Conservation (phyloP, 2,329 filamentous ascomycete species). For the Apiospora kogelbergensis region DNA sequence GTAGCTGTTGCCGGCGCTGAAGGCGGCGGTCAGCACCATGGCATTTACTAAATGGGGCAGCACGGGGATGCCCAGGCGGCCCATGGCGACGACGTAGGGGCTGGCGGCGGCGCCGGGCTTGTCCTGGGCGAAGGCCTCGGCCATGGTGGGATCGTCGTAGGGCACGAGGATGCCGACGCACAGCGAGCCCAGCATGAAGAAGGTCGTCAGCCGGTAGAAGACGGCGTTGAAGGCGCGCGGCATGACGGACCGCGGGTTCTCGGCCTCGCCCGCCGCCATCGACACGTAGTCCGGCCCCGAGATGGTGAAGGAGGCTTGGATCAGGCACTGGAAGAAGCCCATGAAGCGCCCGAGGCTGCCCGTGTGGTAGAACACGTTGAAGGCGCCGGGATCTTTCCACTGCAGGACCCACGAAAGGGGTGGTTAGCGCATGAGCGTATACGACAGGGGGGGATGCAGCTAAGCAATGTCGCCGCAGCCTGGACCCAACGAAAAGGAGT, state of each 20-base stretch:
- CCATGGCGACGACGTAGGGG: slow-evolving; percentile 68
- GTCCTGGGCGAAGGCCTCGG: slow-evolving; percentile 56
- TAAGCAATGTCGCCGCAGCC: background rate
- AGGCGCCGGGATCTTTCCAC: slow-evolving; percentile 68
- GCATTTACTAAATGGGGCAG: slow-evolving; percentile 74
- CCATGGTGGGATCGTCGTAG: slow-evolving; percentile 64
- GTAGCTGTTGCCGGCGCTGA: slow-evolving; percentile 67
- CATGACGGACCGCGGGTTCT: slow-evolving; percentile 68
- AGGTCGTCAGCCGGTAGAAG: slow-evolving; percentile 73
- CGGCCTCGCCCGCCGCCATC: slow-evolving; percentile 66
- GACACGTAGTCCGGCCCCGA: slow-evolving; percentile 61
- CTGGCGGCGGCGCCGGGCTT: slow-evolving; percentile 69
- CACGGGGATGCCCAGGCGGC: slow-evolving; percentile 59
- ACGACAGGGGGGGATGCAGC: background rate
- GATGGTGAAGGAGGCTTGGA: slow-evolving; percentile 67
- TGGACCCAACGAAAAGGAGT: too few relatives aligned
- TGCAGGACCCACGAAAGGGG: slow-evolving; percentile 30
- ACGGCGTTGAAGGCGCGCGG: slow-evolving; percentile 76
- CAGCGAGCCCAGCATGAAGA: slow-evolving; percentile 74
- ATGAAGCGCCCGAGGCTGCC: slow-evolving; percentile 71
- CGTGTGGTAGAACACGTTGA: slow-evolving; percentile 62
- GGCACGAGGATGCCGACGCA: slow-evolving; percentile 71
- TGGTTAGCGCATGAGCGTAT: slow-evolving; percentile 18
- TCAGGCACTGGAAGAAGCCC: slow-evolving; percentile 75
- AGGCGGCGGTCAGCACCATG: slow-evolving; percentile 66